phyloP scores from a whole-genome alignment of 2,329 filamentous ascomycete species.

The Colletotrichum tabaci region DNA sequence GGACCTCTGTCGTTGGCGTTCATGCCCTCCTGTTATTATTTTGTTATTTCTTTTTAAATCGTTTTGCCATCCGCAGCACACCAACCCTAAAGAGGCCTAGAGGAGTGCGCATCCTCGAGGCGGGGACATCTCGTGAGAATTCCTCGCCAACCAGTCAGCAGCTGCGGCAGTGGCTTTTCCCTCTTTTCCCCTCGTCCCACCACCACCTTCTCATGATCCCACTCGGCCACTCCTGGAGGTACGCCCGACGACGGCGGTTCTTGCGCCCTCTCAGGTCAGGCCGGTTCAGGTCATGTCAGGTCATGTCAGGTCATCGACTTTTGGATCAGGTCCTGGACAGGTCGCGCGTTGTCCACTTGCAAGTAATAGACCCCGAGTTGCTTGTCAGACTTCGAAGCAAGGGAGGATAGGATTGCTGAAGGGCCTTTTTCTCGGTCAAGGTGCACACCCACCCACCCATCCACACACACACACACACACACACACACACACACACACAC shows the following conservation, averaged over 20 bases:
- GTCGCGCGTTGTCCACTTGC: not conserved
- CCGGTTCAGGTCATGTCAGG: slow-evolving; percentile 1
- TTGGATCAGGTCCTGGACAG: not conserved
- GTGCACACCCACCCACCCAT: too few relatives aligned
- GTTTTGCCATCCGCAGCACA: slow-evolving; percentile 18
- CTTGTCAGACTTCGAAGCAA: not conserved
- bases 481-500: too few relatives aligned
- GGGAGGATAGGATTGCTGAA: slow-evolving; percentile 6
- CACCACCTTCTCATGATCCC: too few relatives aligned
- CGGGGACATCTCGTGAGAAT: not conserved
- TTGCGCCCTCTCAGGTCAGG: not conserved
- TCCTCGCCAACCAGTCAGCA: slow-evolving; percentile 28
- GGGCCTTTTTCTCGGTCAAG: not conserved
- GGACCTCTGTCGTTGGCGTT: slow-evolving; percentile 5
- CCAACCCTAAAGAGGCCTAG: slow-evolving; percentile 29
- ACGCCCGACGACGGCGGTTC: slow-evolving; percentile 10
- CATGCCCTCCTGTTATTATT: not conserved
- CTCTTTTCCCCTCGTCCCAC: not conserved
- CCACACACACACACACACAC: too few relatives aligned
- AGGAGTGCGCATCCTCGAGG: slow-evolving; percentile 6
- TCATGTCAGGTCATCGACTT: not conserved
- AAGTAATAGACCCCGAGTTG: not conserved
- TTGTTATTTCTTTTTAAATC: too few relatives aligned
- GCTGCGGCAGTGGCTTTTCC: slow-evolving; percentile 34
- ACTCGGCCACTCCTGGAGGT: too few relatives aligned